These are phyloP conservation scores for Globisporangium lucens DNA, from an alignment of 352 stramenopile species.

Conservation along the genomic window DNA sequence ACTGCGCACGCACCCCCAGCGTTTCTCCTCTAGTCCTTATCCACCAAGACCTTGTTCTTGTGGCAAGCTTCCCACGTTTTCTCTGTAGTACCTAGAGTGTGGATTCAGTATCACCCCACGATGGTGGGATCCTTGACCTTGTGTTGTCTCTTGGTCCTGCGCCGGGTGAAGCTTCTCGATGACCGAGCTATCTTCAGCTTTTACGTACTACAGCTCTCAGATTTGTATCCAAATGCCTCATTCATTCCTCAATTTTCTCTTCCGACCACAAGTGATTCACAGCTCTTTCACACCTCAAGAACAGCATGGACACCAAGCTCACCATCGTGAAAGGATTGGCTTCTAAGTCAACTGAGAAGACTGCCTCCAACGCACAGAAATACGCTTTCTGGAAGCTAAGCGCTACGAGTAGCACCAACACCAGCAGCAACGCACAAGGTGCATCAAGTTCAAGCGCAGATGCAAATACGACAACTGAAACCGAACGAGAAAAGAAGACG, in stretches of 20 bases:
- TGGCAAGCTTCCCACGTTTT: neutral
- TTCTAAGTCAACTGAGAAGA: neutral
- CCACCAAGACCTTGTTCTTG: neutral
- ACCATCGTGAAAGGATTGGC: neutral
- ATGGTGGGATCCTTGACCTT: neutral
- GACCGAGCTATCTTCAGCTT: too few species aligned
- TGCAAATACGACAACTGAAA: neutral
- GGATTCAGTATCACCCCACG: neutral
- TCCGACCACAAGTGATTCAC: neutral
- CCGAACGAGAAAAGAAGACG: neutral
- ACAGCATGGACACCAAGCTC: neutral
- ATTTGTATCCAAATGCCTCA: neutral
- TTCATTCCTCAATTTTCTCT: neutral
- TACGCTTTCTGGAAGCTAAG: constrained; percentile 12
- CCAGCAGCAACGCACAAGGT: neutral
- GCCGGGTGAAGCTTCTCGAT: neutral
- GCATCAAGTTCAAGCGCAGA: neutral
- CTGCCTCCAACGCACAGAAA: neutral
- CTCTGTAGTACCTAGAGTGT: neutral
- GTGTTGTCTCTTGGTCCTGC: neutral
- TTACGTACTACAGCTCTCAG: neutral
- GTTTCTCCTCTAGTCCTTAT: neutral
- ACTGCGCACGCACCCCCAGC: neutral
- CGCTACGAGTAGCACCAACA: constrained; percentile 23
- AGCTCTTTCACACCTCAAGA: neutral